Conservation (phyloP, 2,329 filamentous ascomycete genomes). For the Teratosphaeria viscida region DNA sequence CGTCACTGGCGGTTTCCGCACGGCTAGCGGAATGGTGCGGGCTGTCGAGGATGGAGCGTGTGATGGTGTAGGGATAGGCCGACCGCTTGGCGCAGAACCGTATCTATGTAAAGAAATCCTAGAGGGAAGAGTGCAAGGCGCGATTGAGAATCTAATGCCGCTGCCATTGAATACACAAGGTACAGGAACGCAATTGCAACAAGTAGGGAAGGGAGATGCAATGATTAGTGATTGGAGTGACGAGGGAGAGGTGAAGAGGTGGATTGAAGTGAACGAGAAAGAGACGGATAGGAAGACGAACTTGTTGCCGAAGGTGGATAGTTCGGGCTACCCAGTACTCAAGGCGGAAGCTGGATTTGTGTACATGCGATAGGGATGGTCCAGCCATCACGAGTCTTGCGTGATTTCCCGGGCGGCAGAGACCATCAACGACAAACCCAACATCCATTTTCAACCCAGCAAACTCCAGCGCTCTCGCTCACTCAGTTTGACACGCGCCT, state of each 20-base stretch:
- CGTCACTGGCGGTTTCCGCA: constrained; percentile 24
- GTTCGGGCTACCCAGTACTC: constrained; percentile 17
- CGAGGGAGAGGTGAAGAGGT: constrained; percentile 20
- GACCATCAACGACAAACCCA: too few relatives aligned
- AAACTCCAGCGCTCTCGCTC: too few relatives aligned
- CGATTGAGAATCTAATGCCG: constrained; percentile 22
- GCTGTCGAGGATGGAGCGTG: constrained; percentile 15
- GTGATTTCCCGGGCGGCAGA: too few relatives aligned
- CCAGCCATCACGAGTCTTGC: too few relatives aligned
- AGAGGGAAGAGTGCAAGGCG: constrained; percentile 16
- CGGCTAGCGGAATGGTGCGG: constrained; percentile 18
- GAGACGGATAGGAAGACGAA: constrained; percentile 20
- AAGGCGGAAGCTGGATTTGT: constrained; percentile 18
- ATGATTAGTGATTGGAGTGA: constrained; percentile 23
- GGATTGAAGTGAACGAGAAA: constrained; percentile 17
- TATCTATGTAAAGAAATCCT: constrained; percentile 22
- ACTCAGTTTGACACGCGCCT: too few relatives aligned
- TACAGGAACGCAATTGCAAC: constrained; percentile 22
- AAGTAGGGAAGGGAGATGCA: constrained; percentile 17
- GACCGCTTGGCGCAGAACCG: constrained; percentile 21
- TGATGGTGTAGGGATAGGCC: constrained; percentile 21
- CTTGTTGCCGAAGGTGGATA: constrained; percentile 20
- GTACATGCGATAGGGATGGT: constrained; percentile 8
- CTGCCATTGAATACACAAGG: constrained; percentile 22
- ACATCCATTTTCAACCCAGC: too few relatives aligned